phyloP scores from a whole-genome alignment of 192 early-diverging fungal genomes.

The Piromyces finnis region DNA sequence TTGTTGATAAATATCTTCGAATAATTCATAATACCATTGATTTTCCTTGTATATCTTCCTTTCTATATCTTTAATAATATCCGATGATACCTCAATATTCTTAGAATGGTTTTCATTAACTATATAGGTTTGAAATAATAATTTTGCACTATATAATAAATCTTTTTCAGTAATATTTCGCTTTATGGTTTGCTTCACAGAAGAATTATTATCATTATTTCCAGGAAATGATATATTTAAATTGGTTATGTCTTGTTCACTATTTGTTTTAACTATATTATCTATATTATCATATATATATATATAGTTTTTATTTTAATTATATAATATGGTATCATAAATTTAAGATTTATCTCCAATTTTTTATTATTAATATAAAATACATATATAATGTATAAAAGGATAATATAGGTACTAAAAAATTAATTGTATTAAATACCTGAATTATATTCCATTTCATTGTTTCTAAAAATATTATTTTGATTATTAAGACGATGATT shows the following conservation, averaged over 20 bases:
- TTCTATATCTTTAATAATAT: neutral
- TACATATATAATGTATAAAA: too few species aligned
- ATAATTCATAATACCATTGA: neutral
- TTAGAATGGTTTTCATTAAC: neutral
- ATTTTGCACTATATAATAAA: neutral
- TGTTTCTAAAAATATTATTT: neutral
- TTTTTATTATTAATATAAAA: too few species aligned
- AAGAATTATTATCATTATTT: too few species aligned
- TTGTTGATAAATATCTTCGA: neutral
- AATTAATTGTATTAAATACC: too few species aligned
- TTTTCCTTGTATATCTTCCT: neutral
- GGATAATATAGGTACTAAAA: too few species aligned
- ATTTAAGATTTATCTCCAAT: too few species aligned
- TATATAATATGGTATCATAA: too few species aligned
- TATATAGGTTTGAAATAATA: neutral
- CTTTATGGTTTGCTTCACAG: too few species aligned
- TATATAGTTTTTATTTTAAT: too few species aligned
- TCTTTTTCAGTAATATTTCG: neutral
- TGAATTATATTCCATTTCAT: neutral
- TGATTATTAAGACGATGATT: neutral
- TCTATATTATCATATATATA: too few species aligned
- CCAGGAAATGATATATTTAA: neutral
- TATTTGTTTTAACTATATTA: neutral
- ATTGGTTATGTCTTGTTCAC: neutral
- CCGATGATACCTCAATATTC: neutral